Evolutionary conservation across 1,139 yeast species (phyloP), one percentile per base, ranked within the genome.

Genomic region (Magnusiomyces suaveolens): DNA sequence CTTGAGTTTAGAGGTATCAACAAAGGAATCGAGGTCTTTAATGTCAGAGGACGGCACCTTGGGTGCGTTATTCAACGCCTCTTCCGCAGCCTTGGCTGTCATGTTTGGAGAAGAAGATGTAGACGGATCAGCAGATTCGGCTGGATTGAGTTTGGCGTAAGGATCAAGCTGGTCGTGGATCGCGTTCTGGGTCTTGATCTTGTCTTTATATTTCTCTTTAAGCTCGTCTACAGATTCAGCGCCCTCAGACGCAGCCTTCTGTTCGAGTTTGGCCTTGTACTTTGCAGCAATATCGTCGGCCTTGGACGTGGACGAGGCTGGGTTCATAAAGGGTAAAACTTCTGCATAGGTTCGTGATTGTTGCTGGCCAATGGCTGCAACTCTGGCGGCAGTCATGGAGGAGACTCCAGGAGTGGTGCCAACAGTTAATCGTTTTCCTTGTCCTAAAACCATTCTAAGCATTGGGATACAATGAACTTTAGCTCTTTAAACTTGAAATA

Each of bases 21-120:
- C 69, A 66, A 74, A 92, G 1, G 90, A 80, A 54, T 78, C 75
- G 56, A 92, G 73, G 0, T 87, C 82, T 69, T 88, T 89, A 71
- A 77, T 94, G 87, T 48, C 68, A 25, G 55, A 56, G 2, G 54
- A 54, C 16, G 58, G 55, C 20, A 56, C 53, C 21, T 52, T 54
- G 16, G 54, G 48, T 18, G 54, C 56, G 23, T 48, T 51, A 18
- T 53, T 54, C 26, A 54, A 47, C 24, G 57, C 53, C 41, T 50
- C 51, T 14, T 51, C 52, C 20, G 58, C 50, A 26, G 54, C 52
- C 46, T 47, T 51, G 18, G 53, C 52, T 25, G 54, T 51, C 57
- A 63, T 53, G 57, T 59, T 36, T 53, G 54, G 16, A 54, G n/a
- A 47, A 12, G 60, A 57, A 2, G 55, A 56, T 38, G 59, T 57